Percentiles rank a stretch among this genome's conserved stretches.
Evolutionary conservation across 306 rosid genomes (phyloP).

Genomic region (Sicyos edulis): DNA sequence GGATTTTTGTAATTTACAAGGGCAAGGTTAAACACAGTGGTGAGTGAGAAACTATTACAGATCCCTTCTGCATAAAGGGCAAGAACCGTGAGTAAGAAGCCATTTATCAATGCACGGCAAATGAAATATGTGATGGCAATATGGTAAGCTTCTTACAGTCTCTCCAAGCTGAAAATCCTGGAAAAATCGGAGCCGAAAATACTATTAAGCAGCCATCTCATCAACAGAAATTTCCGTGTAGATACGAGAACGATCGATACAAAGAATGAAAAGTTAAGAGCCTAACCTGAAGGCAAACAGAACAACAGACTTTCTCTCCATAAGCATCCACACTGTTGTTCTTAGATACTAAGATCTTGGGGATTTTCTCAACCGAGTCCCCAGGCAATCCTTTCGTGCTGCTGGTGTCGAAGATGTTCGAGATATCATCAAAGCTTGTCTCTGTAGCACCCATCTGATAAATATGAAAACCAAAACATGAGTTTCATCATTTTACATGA

Average conservation of each 20-base stretch:
- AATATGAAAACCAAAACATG: constrained; percentile 24
- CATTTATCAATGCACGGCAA: constrained; percentile 96
- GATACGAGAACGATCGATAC: neutral
- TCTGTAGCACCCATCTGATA: constrained; percentile 94
- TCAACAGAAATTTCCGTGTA: no score
- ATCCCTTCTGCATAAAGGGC: constrained; percentile 99
- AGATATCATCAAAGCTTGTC: constrained; percentile 72
- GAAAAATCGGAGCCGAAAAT: constrained; percentile 15
- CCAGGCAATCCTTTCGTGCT: constrained; percentile 81
- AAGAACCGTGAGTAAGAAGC: constrained; percentile 95
- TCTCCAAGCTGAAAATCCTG: constrained; percentile 96
- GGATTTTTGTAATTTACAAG: constrained; percentile 32
- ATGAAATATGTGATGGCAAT: constrained; percentile 96
- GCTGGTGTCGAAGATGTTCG: constrained; percentile 78
- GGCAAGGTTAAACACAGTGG: constrained; percentile 23
- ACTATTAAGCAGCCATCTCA: constrained; percentile 20
- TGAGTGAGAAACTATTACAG: constrained; percentile 37
- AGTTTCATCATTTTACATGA: constrained; percentile 1
- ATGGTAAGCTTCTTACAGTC: constrained; percentile 90
- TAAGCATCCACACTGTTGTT: constrained; percentile 67
- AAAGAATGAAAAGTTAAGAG: constrained; percentile 15
- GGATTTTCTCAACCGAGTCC: constrained; percentile 76
- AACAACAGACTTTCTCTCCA: constrained; percentile 67
- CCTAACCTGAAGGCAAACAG: constrained; percentile 92
- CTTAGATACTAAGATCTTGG: constrained; percentile 59